phyloP scores from a whole-genome alignment of 495 filamentous ascomycete species.

The Ascobolus immersus region DNA sequence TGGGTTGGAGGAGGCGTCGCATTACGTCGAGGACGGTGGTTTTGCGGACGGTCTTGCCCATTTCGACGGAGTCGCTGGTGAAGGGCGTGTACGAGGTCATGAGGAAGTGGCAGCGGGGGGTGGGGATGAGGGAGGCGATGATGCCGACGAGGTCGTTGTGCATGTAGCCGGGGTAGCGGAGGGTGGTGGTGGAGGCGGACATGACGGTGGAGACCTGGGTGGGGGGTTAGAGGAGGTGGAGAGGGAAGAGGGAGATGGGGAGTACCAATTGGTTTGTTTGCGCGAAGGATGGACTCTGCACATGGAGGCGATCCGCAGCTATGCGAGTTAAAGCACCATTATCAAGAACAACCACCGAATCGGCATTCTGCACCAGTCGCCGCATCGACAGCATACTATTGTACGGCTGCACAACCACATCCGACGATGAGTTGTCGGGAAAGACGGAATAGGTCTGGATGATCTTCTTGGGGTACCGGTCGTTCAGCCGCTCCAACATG shows the following conservation, averaged over 20 bases:
- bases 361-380: constrained; percentile 77
- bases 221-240: constrained; percentile 1
- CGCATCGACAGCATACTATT: constrained; percentile 86
- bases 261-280: constrained; percentile 84
- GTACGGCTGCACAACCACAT: constrained; percentile 95
- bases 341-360: constrained; percentile 93
- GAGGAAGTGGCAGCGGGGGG: constrained; percentile 86
- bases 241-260: constrained; percentile 1
- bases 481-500: constrained; percentile 85
- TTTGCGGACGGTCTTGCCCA: constrained; percentile 89
- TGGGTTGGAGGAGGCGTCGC: constrained; percentile 81
- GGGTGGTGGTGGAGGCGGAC: constrained; percentile 88
- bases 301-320: constrained; percentile 76
- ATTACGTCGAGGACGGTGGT: constrained; percentile 96
- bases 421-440: constrained; percentile 61
- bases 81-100: constrained; percentile 97
- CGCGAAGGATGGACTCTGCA: constrained; percentile 80
- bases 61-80: constrained; percentile 79
- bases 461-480: constrained; percentile 93
- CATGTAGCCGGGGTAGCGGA: constrained; percentile 96
- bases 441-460: constrained; percentile 99
- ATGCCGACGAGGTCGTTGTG: constrained; percentile 97
- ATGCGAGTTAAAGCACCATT: constrained; percentile 86
- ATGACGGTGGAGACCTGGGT: constrained; percentile 71
- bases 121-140: constrained; percentile 83